phyloP scores from a whole-genome alignment of 1,284 basidiomycete genomes.

The Ustilago nuda region DNA sequence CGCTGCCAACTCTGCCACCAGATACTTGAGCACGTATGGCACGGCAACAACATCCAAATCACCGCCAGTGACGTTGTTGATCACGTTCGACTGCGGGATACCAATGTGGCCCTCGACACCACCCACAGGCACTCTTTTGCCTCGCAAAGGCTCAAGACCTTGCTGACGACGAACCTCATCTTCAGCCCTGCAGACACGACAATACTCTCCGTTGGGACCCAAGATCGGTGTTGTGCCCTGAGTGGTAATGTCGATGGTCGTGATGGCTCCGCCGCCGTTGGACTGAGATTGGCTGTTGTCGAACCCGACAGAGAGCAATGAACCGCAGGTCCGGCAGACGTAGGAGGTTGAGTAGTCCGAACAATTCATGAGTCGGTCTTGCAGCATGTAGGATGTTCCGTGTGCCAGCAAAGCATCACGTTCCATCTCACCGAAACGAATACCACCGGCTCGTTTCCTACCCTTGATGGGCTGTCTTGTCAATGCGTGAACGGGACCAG shows the following conservation, averaged over 20 bases:
- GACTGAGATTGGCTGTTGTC: conserved; percentile 32
- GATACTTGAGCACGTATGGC: conserved; percentile 80
- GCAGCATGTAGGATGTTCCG: conserved; percentile 95
- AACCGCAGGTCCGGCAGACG: conserved; percentile 96
- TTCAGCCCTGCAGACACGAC: conserved; percentile 61
- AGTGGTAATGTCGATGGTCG: conserved; percentile 40
- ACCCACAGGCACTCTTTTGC: conserved; percentile 39
- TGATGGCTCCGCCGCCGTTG: conserved; percentile 28
- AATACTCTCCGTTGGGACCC: conserved; percentile 67
- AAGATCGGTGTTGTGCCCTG: conserved; percentile 41
- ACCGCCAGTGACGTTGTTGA: conserved; percentile 52
- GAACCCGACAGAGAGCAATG: conserved; percentile 84
- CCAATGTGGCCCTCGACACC: conserved; percentile 47
- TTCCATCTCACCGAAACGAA: conserved; percentile 99
- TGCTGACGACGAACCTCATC: conserved; percentile 45
- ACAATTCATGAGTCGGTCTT: conserved; percentile 99
- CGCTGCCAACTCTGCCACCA: conserved; percentile 74
- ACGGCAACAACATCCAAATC: conserved; percentile 75
- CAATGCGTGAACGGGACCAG: conserved; percentile 93
- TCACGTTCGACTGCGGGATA: conserved; percentile 48
- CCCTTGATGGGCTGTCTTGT: conserved; percentile 99
- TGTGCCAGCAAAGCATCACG: conserved; percentile 98
- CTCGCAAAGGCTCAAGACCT: conserved; percentile 39
- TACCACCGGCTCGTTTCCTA: conserved; percentile 96
- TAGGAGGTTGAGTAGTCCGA: conserved; percentile 99